Conservation (phyloP, 768 basidiomycete species). For the Suillus clintonianus region DNA sequence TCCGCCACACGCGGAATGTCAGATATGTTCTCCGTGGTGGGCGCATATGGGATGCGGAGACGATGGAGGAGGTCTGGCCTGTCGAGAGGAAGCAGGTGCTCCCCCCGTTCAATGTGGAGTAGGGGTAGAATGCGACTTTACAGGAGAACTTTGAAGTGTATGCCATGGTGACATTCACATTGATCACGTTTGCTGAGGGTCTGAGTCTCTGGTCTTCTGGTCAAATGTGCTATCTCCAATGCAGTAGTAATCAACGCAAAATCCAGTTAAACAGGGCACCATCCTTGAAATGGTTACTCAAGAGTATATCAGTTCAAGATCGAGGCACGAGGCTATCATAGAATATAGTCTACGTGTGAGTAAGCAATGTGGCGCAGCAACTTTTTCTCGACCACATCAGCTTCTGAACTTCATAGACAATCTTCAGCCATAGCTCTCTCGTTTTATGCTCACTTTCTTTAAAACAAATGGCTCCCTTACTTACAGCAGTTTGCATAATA, state of each 20-base stretch:
- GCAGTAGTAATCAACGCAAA: not conserved
- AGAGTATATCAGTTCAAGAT: too few relatives aligned
- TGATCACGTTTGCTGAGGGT: not conserved
- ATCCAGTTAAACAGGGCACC: not conserved
- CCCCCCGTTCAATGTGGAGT: slow-evolving; percentile 60
- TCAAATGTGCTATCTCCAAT: not conserved
- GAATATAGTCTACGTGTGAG: too few relatives aligned
- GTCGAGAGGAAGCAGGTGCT: slow-evolving; percentile 50
- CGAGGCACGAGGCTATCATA: too few relatives aligned
- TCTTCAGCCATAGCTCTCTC: too few relatives aligned
- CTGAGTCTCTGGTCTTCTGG: not conserved
- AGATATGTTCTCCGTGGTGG: slow-evolving; percentile 64
- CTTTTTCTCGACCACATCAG: too few relatives aligned
- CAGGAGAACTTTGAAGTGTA: not conserved
- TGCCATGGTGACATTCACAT: not conserved
- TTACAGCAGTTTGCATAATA: too few relatives aligned
- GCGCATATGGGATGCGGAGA: slow-evolving; percentile 67
- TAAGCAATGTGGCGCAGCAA: too few relatives aligned
- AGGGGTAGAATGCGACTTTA: slow-evolving; percentile 1
- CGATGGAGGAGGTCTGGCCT: slow-evolving; percentile 76
- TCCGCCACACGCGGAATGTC: slow-evolving; percentile 51
- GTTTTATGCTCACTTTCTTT: too few relatives aligned
- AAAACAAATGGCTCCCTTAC: too few relatives aligned
- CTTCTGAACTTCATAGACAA: too few relatives aligned
- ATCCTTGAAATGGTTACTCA: not conserved